Evolutionary conservation across 345 rosid species (phyloP).

Genomic region (Pugionium cornutum): DNA sequence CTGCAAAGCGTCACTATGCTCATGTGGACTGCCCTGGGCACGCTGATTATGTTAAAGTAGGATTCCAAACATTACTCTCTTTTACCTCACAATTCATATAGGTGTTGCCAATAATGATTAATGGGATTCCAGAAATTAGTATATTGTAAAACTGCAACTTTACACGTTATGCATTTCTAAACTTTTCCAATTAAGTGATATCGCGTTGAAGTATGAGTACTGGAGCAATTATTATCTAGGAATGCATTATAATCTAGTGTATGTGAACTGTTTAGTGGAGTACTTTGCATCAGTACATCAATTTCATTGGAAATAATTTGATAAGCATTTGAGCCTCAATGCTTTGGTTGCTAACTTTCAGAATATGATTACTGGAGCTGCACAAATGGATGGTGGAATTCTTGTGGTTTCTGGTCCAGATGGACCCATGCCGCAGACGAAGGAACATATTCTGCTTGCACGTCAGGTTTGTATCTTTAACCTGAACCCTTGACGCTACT

Average conservation of each 20-base stretch:
- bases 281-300: not conserved
- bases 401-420: slow-evolving; percentile 97
- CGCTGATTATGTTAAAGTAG: slow-evolving; percentile 97
- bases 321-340: slow-evolving; percentile 25
- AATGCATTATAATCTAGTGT: slow-evolving; percentile 11
- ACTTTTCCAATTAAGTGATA: not conserved
- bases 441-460: slow-evolving; percentile 94
- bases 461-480: slow-evolving; percentile 69
- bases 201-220: not conserved
- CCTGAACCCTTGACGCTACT: slow-evolving; percentile 22
- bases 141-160: not conserved
- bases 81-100: not conserved
- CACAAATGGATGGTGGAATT: slow-evolving; percentile 60
- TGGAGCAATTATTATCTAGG: slow-evolving; percentile 8
- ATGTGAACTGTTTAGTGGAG: slow-evolving; percentile 10
- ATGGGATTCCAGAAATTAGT: not conserved
- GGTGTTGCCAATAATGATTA: not conserved
- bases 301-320: slow-evolving; percentile 1
- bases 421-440: slow-evolving; percentile 99
- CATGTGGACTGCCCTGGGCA: slow-evolving; percentile 99
- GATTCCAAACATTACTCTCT: slow-evolving; percentile 12
- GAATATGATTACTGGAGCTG: slow-evolving; percentile 99
- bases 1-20: slow-evolving; percentile 92
- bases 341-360: slow-evolving; percentile 42
- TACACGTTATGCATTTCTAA: not conserved